Base-by-base conservation (phyloP, 495 filamentous ascomycete species). In the Terfezia boudieri region DNA sequence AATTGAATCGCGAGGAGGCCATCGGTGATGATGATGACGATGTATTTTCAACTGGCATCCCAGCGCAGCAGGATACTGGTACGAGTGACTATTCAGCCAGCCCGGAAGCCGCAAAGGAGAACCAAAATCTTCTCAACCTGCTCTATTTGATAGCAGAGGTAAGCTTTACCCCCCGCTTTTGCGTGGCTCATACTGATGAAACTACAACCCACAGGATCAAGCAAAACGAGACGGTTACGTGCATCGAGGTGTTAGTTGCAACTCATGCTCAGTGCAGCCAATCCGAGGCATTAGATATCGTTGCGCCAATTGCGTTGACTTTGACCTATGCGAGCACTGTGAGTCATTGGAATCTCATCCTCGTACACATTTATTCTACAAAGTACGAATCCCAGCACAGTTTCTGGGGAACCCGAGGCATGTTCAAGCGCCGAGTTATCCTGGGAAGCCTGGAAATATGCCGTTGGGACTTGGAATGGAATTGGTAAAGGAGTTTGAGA, bases 311-410 rank as follows among this genome's bases (percentile, higher is more conserved):
- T 95, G 88, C 62, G 75, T 80, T 56, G 88, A 95, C 63, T 95
- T 83, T 57, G 88, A 95, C 65, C 77, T 89, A 16, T 94, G 84
- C 68, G 84, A 92, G 66, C 79, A 76, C 9, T 95, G 88, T 64
- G 88, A 95, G 68, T 78, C 83, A 5, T 78, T 84, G 65, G 78
- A 83, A 53, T 71, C 86, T 0, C 92, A 99, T 64, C 78, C 74
- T 57, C 93, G 89, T 68, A 93, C 87, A 0, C 90, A 98, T 69
- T 71, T 98, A 48, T 94, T 98, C 71, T 93, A 89, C 72, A 96
- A 96, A 67, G 81, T 88, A 54, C 75, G 76, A 12, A 80, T 87
- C 38, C 84, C 84, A 8, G 76, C 78, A 4, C 80, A 82, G 0
- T 80, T 77, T 57, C 67, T 83, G 37, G 76, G 79, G 4, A 79